Evolutionary conservation across 345 rosid genomes (phyloP).

Genomic region (Gossypium herbaceum): DNA sequence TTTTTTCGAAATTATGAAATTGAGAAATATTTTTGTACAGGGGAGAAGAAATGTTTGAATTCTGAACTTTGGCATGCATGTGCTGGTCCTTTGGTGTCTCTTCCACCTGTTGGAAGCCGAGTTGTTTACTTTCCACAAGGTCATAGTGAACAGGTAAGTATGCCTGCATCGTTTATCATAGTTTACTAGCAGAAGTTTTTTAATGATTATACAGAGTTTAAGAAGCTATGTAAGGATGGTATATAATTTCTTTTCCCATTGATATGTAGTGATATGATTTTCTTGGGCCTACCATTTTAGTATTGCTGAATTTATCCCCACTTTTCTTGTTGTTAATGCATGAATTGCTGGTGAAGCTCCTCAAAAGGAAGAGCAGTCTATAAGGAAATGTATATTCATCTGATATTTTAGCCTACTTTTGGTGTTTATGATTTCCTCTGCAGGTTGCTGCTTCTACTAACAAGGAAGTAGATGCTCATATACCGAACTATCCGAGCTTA

Average conservation of each 20-base stretch:
- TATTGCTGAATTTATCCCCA: background rate
- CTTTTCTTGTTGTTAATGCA: background rate
- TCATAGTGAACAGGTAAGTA: slow-evolving; percentile 92
- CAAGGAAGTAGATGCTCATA: slow-evolving; percentile 87
- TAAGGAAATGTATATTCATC: background rate
- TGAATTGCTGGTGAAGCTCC: slow-evolving; percentile 27
- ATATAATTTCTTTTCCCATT: too few relatives aligned
- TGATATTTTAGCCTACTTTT: background rate
- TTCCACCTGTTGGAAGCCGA: slow-evolving; percentile 90
- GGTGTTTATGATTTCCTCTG: slow-evolving; percentile 17
- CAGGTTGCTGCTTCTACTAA: slow-evolving; percentile 96
- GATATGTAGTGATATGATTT: slow-evolving; percentile 9
- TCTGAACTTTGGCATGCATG: slow-evolving; percentile 99
- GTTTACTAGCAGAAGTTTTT: background rate
- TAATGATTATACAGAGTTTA: background rate
- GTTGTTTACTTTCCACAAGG: slow-evolving; percentile 99
- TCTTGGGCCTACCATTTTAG: slow-evolving; percentile 24
- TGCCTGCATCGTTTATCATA: background rate
- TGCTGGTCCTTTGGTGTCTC: slow-evolving; percentile 98
- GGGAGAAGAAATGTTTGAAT: slow-evolving; percentile 83
- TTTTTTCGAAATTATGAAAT: background rate
- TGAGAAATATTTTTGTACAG: slow-evolving; percentile 30
- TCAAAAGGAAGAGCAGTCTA: background rate
- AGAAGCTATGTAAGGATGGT: background rate
- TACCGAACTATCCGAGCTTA: slow-evolving; percentile 90